These are phyloP conservation scores for Colletotrichum incanum DNA, from an alignment of 2,329 filamentous ascomycete species.

Conservation along the genomic window DNA sequence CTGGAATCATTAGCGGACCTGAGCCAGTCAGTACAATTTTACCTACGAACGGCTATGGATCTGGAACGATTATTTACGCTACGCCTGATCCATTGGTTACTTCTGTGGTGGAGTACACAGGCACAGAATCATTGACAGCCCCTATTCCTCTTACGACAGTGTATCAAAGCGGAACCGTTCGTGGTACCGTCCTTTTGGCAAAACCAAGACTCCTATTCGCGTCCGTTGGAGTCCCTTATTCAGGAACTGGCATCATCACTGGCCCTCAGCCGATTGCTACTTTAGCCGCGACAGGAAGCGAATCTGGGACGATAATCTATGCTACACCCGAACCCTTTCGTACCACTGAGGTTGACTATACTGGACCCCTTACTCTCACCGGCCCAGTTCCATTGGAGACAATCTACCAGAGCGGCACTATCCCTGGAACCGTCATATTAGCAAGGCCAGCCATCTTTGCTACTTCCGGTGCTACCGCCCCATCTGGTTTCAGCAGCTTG, in stretches of 20 bases:
- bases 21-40: slow-evolving; percentile 12
- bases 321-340: slow-evolving; percentile 27
- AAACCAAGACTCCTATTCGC: slow-evolving; percentile 12
- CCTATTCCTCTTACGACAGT: slow-evolving; percentile 20
- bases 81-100: slow-evolving; percentile 4
- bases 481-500: not conserved
- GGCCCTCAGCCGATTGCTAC: slow-evolving; percentile 6
- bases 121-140: not conserved
- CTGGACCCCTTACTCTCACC: slow-evolving; percentile 2
- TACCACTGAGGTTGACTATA: slow-evolving; percentile 26
- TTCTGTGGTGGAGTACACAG: slow-evolving; percentile 7
- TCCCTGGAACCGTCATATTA: slow-evolving; percentile 27
- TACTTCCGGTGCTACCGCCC: slow-evolving; percentile 10
- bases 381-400: not conserved
- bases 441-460: slow-evolving; percentile 17
- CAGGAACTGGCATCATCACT: slow-evolving; percentile 18
- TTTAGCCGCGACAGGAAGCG: not conserved
- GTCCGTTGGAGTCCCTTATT: not conserved
- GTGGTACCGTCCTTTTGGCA: slow-evolving; percentile 30
- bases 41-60: not conserved
- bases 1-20: slow-evolving; percentile 18
- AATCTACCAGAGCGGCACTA: slow-evolving; percentile 15
- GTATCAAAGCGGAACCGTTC: slow-evolving; percentile 12
- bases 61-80: slow-evolving; percentile 6
- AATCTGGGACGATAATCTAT: slow-evolving; percentile 33